These are phyloP conservation scores for Populus pruinosa DNA, from an alignment of 345 rosid genomes.

Conservation along the genomic window DNA sequence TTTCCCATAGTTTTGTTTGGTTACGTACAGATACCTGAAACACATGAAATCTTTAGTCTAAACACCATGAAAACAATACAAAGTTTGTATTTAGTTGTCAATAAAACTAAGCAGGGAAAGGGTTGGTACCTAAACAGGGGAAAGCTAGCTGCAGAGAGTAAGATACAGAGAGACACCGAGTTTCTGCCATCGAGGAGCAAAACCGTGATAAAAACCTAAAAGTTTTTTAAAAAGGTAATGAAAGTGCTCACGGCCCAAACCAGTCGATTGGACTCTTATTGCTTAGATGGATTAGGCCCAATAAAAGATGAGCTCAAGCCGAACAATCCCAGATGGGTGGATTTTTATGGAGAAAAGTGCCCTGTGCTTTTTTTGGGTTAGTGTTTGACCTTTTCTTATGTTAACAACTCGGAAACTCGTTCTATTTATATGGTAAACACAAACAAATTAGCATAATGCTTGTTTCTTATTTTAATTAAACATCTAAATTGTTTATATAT, in stretches of 20 bases:
- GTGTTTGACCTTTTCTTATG: too few species aligned
- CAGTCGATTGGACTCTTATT: background rate
- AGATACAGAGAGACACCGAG: too few species aligned
- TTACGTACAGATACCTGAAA: background rate
- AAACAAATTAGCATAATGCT: too few species aligned
- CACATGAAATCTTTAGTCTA: background rate
- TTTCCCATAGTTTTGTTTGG: slow-evolving; percentile 44
- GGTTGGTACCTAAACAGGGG: background rate
- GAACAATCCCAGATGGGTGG: background rate
- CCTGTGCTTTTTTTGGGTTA: too few species aligned
- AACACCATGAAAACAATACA: background rate
- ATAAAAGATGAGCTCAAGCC: background rate
- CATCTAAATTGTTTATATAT: too few species aligned
- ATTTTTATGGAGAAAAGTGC: too few species aligned
- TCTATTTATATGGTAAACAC: too few species aligned
- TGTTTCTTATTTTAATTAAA: too few species aligned
- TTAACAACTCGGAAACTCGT: too few species aligned
- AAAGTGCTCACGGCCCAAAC: background rate
- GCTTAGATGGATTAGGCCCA: background rate
- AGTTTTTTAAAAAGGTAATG: background rate
- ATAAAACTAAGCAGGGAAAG: background rate
- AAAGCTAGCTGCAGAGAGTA: background rate
- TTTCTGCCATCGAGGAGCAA: background rate
- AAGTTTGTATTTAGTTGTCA: background rate
- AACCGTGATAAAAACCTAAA: background rate